These are phyloP conservation scores for Gloeopeniophorella convolvens DNA, from an alignment of 768 basidiomycete species.

Conservation along the genomic window DNA sequence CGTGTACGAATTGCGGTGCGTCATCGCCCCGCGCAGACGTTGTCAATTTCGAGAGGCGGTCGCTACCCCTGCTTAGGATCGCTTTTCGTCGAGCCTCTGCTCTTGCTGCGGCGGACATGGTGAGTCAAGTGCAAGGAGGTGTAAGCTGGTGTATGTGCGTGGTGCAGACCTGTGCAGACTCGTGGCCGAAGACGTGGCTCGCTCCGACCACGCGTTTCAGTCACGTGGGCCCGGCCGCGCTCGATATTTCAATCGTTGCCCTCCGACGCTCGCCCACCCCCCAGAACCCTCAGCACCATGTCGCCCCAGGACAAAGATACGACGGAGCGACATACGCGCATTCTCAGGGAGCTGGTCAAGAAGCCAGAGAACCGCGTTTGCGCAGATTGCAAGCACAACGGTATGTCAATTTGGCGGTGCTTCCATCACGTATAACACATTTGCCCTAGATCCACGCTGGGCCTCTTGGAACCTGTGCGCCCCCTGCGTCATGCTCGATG, in stretches of 20 bases:
- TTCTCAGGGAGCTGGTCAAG: slow-evolving; percentile 83
- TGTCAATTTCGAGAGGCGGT: slow-evolving; percentile 75
- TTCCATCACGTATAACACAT: slow-evolving; percentile 3
- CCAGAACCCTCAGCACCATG: slow-evolving; percentile 26
- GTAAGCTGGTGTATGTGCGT: neutral
- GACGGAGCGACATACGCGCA: slow-evolving; percentile 70
- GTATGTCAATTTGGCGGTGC: slow-evolving; percentile 37
- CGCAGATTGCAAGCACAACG: slow-evolving; percentile 95
- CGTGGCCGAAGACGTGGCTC: too few relatives aligned
- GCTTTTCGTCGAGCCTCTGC: slow-evolving; percentile 76
- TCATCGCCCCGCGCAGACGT: slow-evolving; percentile 70
- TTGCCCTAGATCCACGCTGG: slow-evolving; percentile 84
- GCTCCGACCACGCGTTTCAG: too few relatives aligned
- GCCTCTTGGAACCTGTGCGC: slow-evolving; percentile 93
- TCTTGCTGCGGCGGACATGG: slow-evolving; percentile 47
- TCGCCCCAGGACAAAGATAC: slow-evolving; percentile 75
- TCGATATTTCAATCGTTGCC: too few relatives aligned
- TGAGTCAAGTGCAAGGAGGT: neutral
- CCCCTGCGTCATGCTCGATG: neutral
- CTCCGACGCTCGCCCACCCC: neutral
- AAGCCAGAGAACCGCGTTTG: slow-evolving; percentile 89
- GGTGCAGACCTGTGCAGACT: neutral
- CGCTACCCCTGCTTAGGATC: slow-evolving; percentile 62
- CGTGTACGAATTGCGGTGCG: slow-evolving; percentile 45
- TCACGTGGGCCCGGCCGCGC: too few relatives aligned